These are phyloP conservation scores for Mucor sp. DNA, from an alignment of 371 early-diverging fungal species.

Conservation along the genomic window DNA sequence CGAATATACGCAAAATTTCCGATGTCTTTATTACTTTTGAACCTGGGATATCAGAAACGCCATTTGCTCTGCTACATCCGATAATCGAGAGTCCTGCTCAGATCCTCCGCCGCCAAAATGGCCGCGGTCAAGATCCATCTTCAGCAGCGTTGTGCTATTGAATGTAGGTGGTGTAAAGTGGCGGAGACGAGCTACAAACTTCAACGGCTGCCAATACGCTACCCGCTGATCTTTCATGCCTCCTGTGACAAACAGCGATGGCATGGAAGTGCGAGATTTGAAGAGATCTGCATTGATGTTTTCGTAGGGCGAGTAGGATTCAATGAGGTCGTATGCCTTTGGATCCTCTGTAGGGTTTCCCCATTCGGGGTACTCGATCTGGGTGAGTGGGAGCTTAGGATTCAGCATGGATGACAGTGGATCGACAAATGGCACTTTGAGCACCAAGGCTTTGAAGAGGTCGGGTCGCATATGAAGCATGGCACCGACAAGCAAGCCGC, in stretches of 20 bases:
- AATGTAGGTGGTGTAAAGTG: conserved; percentile 18
- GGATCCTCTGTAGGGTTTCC: conserved; percentile 70
- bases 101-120: conserved; percentile 56
- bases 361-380: conserved; percentile 85
- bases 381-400: conserved; percentile 73
- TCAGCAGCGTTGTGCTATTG: conserved; percentile 21
- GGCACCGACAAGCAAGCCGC: conserved; percentile 73
- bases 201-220: conserved; percentile 76
- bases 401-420: conserved; percentile 82
- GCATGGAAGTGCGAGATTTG: conserved; percentile 25
- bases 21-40: conserved; percentile 21
- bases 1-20: neutral
- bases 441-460: conserved; percentile 73
- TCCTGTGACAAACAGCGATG: conserved; percentile 76
- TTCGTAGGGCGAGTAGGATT: conserved; percentile 80
- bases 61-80: conserved; percentile 53
- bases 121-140: conserved; percentile 52
- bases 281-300: conserved; percentile 44
- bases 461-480: conserved; percentile 75
- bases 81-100: conserved; percentile 49
- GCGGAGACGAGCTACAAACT: conserved; percentile 68
- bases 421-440: conserved; percentile 88
- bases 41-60: conserved; percentile 53
- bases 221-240: conserved; percentile 80
- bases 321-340: conserved; percentile 61